Percentiles rank a stretch among this genome's conserved stretches.
These are phyloP conservation scores for Vitis labrusca DNA, from an alignment of 164 flowering plant species.

Conservation along the genomic window DNA sequence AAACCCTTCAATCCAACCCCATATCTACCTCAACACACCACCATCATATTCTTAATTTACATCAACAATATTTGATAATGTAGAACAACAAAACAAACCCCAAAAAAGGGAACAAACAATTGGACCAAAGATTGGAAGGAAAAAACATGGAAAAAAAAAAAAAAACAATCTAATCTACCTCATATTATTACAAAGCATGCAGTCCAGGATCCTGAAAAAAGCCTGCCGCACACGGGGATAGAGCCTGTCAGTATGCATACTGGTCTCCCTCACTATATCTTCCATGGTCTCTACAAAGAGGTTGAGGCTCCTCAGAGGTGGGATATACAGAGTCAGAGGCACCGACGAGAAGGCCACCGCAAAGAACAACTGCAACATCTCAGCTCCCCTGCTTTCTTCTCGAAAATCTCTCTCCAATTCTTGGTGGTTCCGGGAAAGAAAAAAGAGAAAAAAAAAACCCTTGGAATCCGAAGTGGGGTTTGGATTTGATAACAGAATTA, in stretches of 20 bases:
- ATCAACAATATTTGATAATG: too few relatives aligned
- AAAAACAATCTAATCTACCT: constrained; percentile 25
- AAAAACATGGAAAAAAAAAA: not conserved
- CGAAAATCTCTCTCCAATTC: too few relatives aligned
- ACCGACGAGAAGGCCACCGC: constrained; percentile 77
- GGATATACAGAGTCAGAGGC: constrained; percentile 70
- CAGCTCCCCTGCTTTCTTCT: not conserved
- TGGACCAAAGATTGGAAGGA: not conserved
- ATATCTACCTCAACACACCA: not conserved
- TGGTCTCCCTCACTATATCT: constrained; percentile 40
- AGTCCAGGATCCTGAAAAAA: constrained; percentile 45
- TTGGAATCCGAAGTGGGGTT: too few relatives aligned
- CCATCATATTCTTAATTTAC: too few relatives aligned
- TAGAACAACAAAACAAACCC: too few relatives aligned
- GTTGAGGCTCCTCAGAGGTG: constrained; percentile 72
- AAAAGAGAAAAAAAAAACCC: too few relatives aligned
- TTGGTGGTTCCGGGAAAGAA: too few relatives aligned
- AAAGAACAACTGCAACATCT: constrained; percentile 68
- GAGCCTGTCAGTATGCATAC: constrained; percentile 29
- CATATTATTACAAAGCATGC: constrained; percentile 30
- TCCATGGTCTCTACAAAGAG: constrained; percentile 72
- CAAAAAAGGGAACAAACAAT: not conserved
- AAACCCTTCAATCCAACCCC: not conserved
- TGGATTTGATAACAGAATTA: too few relatives aligned
- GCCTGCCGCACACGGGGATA: constrained; percentile 56